These are phyloP conservation scores for Pseudodiploospora longispora DNA, from an alignment of 2,329 filamentous ascomycete genomes.

Conservation along the genomic window DNA sequence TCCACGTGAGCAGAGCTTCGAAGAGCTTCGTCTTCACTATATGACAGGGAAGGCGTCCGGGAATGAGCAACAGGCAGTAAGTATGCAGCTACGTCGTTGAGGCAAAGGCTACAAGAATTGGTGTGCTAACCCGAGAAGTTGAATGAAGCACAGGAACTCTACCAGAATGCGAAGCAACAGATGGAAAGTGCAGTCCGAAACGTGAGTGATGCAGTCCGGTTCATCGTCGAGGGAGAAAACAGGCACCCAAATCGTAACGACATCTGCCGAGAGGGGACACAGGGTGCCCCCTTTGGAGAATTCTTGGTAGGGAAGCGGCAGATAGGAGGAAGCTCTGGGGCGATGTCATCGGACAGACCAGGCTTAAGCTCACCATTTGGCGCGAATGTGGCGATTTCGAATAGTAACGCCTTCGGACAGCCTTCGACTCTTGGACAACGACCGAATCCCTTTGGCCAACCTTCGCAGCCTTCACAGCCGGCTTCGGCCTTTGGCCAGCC, in stretches of 20 bases:
- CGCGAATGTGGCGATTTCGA: conserved; percentile 11
- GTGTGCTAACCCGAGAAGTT: conserved; percentile 34
- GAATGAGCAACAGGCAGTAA: conserved; percentile 46
- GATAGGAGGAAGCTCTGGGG: conserved; percentile 17
- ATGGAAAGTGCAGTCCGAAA: conserved; percentile 64
- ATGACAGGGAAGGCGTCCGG: conserved; percentile 50
- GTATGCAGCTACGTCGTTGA: conserved; percentile 12
- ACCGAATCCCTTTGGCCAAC: conserved; percentile 26
- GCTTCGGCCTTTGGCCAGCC: conserved; percentile 21
- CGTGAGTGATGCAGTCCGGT: conserved; percentile 63
- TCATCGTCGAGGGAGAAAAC: conserved; percentile 56
- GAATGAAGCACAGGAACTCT: conserved; percentile 52
- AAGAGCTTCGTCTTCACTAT: conserved; percentile 78
- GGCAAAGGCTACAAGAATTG: too few relatives aligned
- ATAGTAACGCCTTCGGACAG: conserved; percentile 31
- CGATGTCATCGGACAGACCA: not conserved
- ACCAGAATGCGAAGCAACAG: conserved; percentile 58
- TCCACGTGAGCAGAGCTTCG: conserved; percentile 74
- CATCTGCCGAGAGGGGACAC: conserved; percentile 41
- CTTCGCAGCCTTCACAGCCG: conserved; percentile 27
- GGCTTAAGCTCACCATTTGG: conserved; percentile 22
- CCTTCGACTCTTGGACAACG: conserved; percentile 21
- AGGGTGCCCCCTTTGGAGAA: conserved; percentile 35
- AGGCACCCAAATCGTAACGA: conserved; percentile 70
- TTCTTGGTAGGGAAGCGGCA: conserved; percentile 33